Evolutionary conservation across 2,329 filamentous ascomycete genomes (phyloP).

Genomic region (Verticillium isaacii): DNA sequence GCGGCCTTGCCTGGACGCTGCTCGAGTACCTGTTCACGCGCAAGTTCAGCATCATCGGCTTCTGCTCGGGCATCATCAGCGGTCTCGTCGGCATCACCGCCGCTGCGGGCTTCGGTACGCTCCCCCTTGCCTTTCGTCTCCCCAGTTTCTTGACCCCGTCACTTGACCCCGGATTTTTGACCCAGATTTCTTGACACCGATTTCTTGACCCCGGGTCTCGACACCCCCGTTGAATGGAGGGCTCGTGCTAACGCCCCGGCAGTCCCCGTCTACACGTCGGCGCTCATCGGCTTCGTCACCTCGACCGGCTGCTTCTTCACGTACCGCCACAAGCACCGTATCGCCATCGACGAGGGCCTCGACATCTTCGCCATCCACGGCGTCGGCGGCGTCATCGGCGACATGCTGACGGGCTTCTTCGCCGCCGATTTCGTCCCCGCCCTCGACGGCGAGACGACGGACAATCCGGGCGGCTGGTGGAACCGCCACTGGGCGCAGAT

Average conservation of each 20-base stretch:
- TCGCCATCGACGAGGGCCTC: conserved; percentile 52
- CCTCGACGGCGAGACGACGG: conserved; percentile 42
- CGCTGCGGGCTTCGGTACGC: conserved; percentile 43
- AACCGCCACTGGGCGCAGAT: conserved; percentile 49
- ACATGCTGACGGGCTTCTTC: conserved; percentile 53
- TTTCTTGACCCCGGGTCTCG: background rate
- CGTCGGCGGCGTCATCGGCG: conserved; percentile 53
- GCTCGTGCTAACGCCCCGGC: background rate
- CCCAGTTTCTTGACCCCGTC: background rate
- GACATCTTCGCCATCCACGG: conserved; percentile 58
- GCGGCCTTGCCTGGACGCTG: conserved; percentile 47
- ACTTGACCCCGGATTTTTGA: too few relatives aligned
- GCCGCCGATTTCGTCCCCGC: conserved; percentile 43
- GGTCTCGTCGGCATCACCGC: conserved; percentile 56
- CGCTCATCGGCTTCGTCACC: conserved; percentile 48
- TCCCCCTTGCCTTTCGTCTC: too few relatives aligned
- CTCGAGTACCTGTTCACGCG: conserved; percentile 44
- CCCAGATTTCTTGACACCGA: too few relatives aligned
- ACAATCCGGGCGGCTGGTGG: conserved; percentile 44
- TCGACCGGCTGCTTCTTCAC: conserved; percentile 39
- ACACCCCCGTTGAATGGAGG: background rate
- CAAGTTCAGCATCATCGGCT: conserved; percentile 45
- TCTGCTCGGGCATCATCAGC: conserved; percentile 47
- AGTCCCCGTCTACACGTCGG: conserved; percentile 45
- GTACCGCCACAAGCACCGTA: conserved; percentile 43